Percentiles rank a stretch among this genome's conserved stretches.
These are phyloP conservation scores for Apiotrichum laibachii DNA, from an alignment of 1,284 basidiomycete genomes.

Conservation along the genomic window DNA sequence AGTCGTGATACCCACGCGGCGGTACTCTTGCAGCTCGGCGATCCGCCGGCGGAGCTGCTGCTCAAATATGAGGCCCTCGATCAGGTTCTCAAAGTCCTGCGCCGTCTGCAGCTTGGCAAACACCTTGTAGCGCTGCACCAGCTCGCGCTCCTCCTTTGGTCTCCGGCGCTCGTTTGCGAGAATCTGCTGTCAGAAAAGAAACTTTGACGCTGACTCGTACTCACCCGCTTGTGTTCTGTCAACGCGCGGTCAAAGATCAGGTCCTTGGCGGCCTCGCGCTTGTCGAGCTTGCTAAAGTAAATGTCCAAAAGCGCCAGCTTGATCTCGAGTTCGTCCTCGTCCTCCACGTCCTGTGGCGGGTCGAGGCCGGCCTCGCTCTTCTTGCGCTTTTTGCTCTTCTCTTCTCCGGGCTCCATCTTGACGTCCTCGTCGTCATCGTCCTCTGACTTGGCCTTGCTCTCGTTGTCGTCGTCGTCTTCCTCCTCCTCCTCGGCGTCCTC, in stretches of 20 bases:
- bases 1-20: conserved; percentile 75
- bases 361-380: conserved; percentile 66
- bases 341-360: conserved; percentile 66
- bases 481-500: conserved; percentile 39
- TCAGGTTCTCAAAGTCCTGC: conserved; percentile 84
- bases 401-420: conserved; percentile 27
- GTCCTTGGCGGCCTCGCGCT: conserved; percentile 80
- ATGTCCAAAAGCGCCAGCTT: conserved; percentile 68
- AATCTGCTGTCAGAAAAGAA: conserved; percentile 61
- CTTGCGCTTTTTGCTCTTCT: conserved; percentile 59
- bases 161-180: conserved; percentile 86
- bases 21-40: conserved; percentile 81
- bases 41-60: conserved; percentile 78
- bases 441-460: conserved; percentile 24
- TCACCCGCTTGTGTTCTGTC: conserved; percentile 88
- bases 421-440: conserved; percentile 21
- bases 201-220: conserved; percentile 13
- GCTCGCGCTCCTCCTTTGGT: conserved; percentile 85
- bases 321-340: conserved; percentile 26
- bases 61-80: conserved; percentile 87
- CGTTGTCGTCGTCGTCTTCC: conserved; percentile 33
- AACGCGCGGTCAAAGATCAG: conserved; percentile 90
- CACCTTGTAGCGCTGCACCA: conserved; percentile 82
- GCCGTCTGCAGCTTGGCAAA: conserved; percentile 90
- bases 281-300: conserved; percentile 89